phyloP scores from a whole-genome alignment of 192 early-diverging fungal genomes.

The Ambispora gerdemannii region DNA sequence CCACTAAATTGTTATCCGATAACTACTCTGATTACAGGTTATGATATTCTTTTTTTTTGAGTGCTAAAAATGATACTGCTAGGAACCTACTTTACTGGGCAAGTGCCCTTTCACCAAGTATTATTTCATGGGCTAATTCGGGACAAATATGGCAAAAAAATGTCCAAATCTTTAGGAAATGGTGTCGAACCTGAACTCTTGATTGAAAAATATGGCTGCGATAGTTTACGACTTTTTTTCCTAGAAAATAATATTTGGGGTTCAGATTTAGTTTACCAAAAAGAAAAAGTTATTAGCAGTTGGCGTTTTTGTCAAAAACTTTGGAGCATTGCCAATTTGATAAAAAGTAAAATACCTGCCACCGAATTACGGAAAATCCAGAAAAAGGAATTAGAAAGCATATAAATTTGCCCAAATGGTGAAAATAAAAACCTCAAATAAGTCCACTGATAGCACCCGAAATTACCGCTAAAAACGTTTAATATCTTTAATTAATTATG shows the following conservation, averaged over 20 bases:
- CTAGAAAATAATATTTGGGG: constrained; percentile 19
- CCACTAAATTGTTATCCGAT: neutral
- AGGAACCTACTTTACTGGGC: constrained; percentile 14
- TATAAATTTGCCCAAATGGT: too few species aligned
- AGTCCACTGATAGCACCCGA: too few species aligned
- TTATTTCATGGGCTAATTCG: constrained; percentile 24
- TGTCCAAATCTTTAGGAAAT: constrained; percentile 18
- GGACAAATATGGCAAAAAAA: constrained; percentile 7
- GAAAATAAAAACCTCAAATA: too few species aligned
- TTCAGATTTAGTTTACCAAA: constrained; percentile 17
- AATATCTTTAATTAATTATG: too few species aligned
- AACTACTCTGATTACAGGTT: constrained; percentile 8
- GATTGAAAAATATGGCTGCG: constrained; percentile 22
- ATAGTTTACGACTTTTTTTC: constrained; percentile 26
- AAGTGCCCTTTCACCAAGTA: constrained; percentile 21
- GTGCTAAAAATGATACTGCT: constrained; percentile 21
- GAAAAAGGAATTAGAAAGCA: constrained; percentile 7
- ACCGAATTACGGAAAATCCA: constrained; percentile 8
- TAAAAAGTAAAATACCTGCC: constrained; percentile 7
- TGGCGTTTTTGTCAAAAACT: constrained; percentile 19
- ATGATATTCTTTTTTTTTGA: constrained; percentile 28
- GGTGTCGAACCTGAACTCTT: constrained; percentile 15
- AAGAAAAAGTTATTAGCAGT: constrained; percentile 12
- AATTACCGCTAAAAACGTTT: too few species aligned
- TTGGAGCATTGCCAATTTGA: constrained; percentile 14